Conservation (phyloP, 2,329 filamentous ascomycete species). For the Plectosphaerella sp. region DNA sequence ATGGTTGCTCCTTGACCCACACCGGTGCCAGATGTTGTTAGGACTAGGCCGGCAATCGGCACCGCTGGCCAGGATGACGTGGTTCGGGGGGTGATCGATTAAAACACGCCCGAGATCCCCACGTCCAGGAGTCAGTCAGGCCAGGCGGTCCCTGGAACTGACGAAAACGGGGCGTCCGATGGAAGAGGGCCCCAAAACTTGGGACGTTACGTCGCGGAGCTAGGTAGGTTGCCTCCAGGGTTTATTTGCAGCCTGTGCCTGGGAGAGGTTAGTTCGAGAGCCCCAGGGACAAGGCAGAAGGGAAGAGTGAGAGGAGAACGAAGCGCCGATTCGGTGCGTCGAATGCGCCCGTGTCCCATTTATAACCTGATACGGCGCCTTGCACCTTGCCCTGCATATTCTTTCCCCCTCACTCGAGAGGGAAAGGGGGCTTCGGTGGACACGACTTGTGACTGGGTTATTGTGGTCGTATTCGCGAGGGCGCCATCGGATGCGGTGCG, state of each 20-base stretch:
- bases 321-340: background rate
- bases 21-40: background rate
- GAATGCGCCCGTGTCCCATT: background rate
- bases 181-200: background rate
- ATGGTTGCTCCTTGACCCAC: background rate
- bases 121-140: background rate
- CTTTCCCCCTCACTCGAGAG: background rate
- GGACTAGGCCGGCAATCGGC: slow-evolving; percentile 3
- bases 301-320: no score
- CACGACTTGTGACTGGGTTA: no score
- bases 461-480: no score
- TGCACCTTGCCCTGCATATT: no score
- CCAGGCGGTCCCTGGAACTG: background rate
- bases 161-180: background rate
- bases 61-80: background rate
- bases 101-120: background rate
- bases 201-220: background rate
- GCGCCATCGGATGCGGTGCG: no score
- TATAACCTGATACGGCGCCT: background rate
- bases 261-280: background rate
- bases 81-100: background rate
- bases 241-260: background rate
- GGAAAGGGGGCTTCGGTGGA: no score
- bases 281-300: no score
- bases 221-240: background rate